Evolutionary conservation across 352 stramenopile species (phyloP).

Genomic region (Blastocystis hominis): DNA sequence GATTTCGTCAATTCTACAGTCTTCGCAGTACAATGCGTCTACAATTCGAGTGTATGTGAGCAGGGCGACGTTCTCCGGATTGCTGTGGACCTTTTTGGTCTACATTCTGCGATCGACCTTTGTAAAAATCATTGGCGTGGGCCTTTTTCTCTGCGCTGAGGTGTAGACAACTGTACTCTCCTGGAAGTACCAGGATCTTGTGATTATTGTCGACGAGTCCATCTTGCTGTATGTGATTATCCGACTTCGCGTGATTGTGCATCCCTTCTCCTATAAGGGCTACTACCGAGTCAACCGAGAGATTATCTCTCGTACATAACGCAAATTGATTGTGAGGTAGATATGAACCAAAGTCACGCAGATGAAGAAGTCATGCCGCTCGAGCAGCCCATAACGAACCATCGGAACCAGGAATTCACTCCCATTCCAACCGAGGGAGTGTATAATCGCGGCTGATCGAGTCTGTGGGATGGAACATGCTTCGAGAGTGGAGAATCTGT

Average conservation of each 20-base stretch:
- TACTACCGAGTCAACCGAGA: slow-evolving; percentile 48
- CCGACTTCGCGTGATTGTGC: slow-evolving; percentile 17
- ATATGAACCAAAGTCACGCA: slow-evolving; percentile 28
- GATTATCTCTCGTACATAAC: slow-evolving; percentile 25
- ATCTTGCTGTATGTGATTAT: slow-evolving; percentile 44
- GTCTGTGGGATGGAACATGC: too few relatives aligned
- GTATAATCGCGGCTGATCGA: neutral
- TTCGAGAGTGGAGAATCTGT: too few relatives aligned
- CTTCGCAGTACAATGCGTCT: slow-evolving; percentile 44
- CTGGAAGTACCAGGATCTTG: slow-evolving; percentile 43
- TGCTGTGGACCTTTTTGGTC: slow-evolving; percentile 29
- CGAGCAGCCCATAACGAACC: neutral
- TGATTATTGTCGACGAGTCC: slow-evolving; percentile 8
- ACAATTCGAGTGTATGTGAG: slow-evolving; percentile 38
- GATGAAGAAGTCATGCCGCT: slow-evolving; percentile 29
- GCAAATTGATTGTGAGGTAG: neutral
- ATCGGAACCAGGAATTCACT: neutral
- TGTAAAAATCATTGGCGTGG: slow-evolving; percentile 36
- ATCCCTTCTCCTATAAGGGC: slow-evolving; percentile 35
- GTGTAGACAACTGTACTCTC: slow-evolving; percentile 31
- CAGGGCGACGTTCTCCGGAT: slow-evolving; percentile 4
- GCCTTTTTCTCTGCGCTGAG: neutral
- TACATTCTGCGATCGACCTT: slow-evolving; percentile 48
- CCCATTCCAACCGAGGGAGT: neutral
- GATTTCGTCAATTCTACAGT: slow-evolving; percentile 15